Base-by-base conservation (phyloP, 2,329 filamentous ascomycete genomes). In the Diaporthe australafricana region DNA sequence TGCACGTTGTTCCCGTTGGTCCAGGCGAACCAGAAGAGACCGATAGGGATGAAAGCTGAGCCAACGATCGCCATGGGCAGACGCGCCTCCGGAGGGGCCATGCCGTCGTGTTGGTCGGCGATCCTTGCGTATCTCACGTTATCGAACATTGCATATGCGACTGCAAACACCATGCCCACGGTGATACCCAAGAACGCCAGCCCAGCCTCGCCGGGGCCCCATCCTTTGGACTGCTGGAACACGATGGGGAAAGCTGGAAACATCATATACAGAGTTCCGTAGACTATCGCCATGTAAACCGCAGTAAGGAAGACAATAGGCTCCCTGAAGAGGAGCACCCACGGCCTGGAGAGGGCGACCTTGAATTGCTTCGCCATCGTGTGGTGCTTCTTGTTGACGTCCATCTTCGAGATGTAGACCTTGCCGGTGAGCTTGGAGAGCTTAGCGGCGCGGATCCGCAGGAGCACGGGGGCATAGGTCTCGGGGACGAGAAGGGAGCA, bases 11-110 rank as follows among this genome's bases (percentile, higher is more conserved):
- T 82, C 17, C 81, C 83, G 76, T 90, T 90, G 0, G 91, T 92
- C 91, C 91, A 93, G 1, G 90, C 91, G 75, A 92, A 92, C 85
- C 88, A 89, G 84, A 93, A 92, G 22, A 93, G 83, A 5, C 90
- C 89, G 22, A 91, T 78, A 3, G 92, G 92, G 4, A 94, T 82
- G 4, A 87, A 83, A 25, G 92, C 79, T 17, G 88, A 88, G 12
- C 91, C 92, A 45, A 93, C 77, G 73, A 93, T 87, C 60, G 87
- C 87, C 6, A 88, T 86, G 0, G 88, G 87, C 2, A 95, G 84
- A 25, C 92, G 87, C 12, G 90, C 87, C 80, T 94, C 92, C 0
- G 92, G 90, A 0, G 91, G 88, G 1, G 91, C 90, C 60, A 87
- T 86, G 1, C 90, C 89, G 11, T 82, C 82, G 20, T 77, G 83